Conservation (phyloP, 2,329 filamentous ascomycete species). For the Dothideomycetidae sp. region DNA sequence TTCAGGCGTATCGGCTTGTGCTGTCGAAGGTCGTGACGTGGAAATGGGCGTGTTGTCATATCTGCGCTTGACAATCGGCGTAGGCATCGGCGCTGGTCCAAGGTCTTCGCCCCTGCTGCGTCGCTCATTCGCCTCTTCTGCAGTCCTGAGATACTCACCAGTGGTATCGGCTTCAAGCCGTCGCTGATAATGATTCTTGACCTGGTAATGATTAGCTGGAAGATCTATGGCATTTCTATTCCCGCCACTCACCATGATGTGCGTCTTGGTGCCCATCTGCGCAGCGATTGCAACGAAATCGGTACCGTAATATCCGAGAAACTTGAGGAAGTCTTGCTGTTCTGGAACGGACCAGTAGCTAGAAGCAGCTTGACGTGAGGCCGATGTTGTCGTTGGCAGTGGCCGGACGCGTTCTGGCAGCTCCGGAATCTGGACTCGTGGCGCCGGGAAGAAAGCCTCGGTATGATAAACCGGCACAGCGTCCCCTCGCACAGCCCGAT, state of each 20-base stretch:
- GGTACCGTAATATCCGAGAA: slow-evolving; percentile 61
- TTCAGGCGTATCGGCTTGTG: slow-evolving; percentile 28
- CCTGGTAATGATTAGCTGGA: slow-evolving; percentile 13
- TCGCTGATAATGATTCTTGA: slow-evolving; percentile 37
- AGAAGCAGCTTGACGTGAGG: slow-evolving; percentile 30
- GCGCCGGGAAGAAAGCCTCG: slow-evolving; percentile 8
- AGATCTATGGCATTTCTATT: neutral
- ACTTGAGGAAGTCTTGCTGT: slow-evolving; percentile 58
- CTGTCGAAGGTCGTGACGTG: slow-evolving; percentile 30
- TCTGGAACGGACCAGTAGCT: slow-evolving; percentile 85
- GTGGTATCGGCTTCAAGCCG: slow-evolving; percentile 29
- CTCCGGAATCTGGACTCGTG: slow-evolving; percentile 2
- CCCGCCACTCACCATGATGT: slow-evolving; percentile 56
- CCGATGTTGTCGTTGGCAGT: slow-evolving; percentile 10
- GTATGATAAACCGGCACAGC: slow-evolving; percentile 9
- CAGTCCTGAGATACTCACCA: slow-evolving; percentile 28
- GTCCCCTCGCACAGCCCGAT: slow-evolving; percentile 7
- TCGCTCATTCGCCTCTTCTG: slow-evolving; percentile 28
- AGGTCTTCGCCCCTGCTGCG: slow-evolving; percentile 31
- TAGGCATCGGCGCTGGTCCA: slow-evolving; percentile 35
- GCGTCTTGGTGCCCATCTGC: slow-evolving; percentile 72
- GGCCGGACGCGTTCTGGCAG: slow-evolving; percentile 9
- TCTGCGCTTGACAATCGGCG: slow-evolving; percentile 32
- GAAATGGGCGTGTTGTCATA: slow-evolving; percentile 28
- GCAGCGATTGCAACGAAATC: slow-evolving; percentile 63